Conservation (phyloP, 2,329 filamentous ascomycete species). For the Pestalotiopsis sp. region DNA sequence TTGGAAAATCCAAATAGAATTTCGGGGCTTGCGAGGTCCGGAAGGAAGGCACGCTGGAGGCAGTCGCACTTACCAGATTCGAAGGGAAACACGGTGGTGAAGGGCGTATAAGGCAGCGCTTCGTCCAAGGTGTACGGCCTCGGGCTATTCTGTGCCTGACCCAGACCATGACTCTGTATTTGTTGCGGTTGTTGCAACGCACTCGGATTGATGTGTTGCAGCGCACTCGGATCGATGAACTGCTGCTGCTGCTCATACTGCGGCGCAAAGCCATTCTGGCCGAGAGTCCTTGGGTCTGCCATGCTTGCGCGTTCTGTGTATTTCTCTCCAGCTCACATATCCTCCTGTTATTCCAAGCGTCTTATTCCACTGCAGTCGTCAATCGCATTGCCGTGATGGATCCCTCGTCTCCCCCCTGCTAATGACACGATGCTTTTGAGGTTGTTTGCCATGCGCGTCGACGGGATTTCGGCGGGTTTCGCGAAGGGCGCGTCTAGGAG, state of each 20-base stretch:
- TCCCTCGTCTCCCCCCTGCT: conserved; percentile 5
- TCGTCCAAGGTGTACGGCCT: conserved; percentile 68
- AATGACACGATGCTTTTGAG: neutral
- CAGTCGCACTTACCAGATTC: conserved; percentile 61
- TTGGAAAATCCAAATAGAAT: neutral
- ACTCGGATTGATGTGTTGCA: conserved; percentile 15
- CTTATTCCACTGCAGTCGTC: neutral
- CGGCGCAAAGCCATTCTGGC: conserved; percentile 28
- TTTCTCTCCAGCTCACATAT: neutral
- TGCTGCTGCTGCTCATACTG: conserved; percentile 17
- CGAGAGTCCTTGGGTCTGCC: conserved; percentile 8
- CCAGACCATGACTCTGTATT: neutral
- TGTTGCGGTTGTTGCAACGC: conserved; percentile 15
- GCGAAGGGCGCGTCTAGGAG: neutral
- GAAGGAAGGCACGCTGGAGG: conserved; percentile 6
- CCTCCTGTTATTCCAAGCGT: neutral
- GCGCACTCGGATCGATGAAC: conserved; percentile 16
- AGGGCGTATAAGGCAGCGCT: conserved; percentile 79
- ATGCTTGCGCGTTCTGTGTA: neutral
- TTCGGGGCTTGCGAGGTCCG: neutral
- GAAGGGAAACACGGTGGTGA: conserved; percentile 79
- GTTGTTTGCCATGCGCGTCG: conserved; percentile 12
- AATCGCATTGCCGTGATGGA: conserved; percentile 1
- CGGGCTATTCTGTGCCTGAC: neutral
- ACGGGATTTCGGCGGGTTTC: neutral